Evolutionary conservation across 2,329 filamentous ascomycete genomes (phyloP), one percentile per base, ranked within the genome.

Genomic region (Exophiala mesophila): DNA sequence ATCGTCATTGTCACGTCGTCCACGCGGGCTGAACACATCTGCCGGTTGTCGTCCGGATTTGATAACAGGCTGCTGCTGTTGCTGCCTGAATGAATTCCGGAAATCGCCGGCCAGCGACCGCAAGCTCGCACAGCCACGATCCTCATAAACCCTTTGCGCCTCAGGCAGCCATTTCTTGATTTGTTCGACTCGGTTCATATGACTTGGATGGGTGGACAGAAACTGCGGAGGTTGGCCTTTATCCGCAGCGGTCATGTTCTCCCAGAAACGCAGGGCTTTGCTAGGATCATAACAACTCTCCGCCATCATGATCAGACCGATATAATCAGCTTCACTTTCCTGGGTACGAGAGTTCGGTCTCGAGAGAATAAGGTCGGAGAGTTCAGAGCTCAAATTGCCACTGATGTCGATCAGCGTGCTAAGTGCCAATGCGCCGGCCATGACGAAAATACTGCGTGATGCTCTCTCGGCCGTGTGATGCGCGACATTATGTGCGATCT

Each of bases 401-500:
- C 64, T 66, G 10, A 65, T 53, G 49, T 70, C 68, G 23, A 71
- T 63, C 7, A 68, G 34, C 12, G 61, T 26, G 2, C 59, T 57
- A 9, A 62, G 49, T 0, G 60, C 50, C 7, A 58, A 45, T 3
- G 59, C 58, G 2, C 63, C 44, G 2, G 58, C 57, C n/a, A 66
- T 31, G 23, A 66, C 54, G 29, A 53, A 36, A 41, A 47, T 33
- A 31, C 56, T 61, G 10, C 59, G 62, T 33, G 72, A 77, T 63
- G 80, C 67, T 5, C 72, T 65, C 58, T 82, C 78, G 0, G 70
- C 73, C 1, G 64, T 59, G 52, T 78, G 75, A 41, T 72, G 71
- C 2, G 74, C 74, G 2, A 78, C 69, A n/a, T 79, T 77, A 57
- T 82, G 78, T 2, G 76, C 76, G 54, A 82, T 81, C 55, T 82